Evolutionary conservation across 306 rosid genomes (phyloP), one percentile per base, ranked within the genome.

Genomic region (Acmispon strigosus): DNA sequence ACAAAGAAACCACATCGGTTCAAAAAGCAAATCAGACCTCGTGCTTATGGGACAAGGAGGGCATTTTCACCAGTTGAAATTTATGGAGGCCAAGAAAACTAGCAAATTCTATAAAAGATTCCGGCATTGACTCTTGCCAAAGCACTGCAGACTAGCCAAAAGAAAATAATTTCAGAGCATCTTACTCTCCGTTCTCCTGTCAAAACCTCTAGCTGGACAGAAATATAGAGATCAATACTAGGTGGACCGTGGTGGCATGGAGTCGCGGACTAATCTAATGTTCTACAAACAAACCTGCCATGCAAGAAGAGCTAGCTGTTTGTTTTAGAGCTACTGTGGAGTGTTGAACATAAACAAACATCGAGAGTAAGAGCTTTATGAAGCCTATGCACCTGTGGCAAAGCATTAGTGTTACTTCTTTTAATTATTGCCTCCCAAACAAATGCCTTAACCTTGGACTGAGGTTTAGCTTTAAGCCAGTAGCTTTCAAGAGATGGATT

Each of bases 81-180:
- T 48, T 44, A 66, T 66, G 12, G 71, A 48, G 58, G 15, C 41
- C 71, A 27, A 48, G 58, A 10, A 69, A 69, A 60, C 61, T 19
- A 48, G 39, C 51, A 60, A 45, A 19, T 71, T 72, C 69, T 4
- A 70, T 70, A 57, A 27, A 24, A 57, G 48, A 41, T 43, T 70
- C 18, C 32, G 66, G 42, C 60, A 49, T 32, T 34, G 51, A 60
- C 18, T 48, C 69, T 48, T 34, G 61, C 69, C 17, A 52, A 59
- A 18, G n/a, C n/a, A n/a, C n/a, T 32, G 36, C 32, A 44, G 57
- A 27, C 18, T 45, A 14, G 24, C 43, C 70, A 45, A 51, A 65
- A 27, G 16, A 66, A 48, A 41, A 44, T 19, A 63, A 44, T n/a
- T n/a, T n/a, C 55, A 44, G 41, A 43, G 16, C 53, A 63, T 24